Conservation (phyloP, 2,329 filamentous ascomycete species). For the Colletotrichum cuscutae region DNA sequence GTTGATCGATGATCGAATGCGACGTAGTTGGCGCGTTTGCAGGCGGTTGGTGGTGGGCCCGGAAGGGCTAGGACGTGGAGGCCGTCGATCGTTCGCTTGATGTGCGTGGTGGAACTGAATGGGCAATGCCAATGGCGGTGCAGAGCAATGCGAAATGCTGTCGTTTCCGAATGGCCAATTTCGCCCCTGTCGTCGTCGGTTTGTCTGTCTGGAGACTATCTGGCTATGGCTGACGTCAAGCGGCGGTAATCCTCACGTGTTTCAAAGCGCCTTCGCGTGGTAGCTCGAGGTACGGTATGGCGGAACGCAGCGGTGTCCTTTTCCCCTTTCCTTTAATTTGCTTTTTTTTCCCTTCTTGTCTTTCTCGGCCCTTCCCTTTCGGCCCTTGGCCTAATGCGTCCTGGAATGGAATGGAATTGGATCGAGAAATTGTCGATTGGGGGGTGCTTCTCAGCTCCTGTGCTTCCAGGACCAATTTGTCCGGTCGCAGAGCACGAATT, state of each 20-base stretch:
- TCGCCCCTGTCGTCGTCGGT: background rate
- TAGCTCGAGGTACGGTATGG: background rate
- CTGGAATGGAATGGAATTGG: conserved; percentile 8
- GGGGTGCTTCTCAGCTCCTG: background rate
- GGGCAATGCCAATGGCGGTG: conserved; percentile 3
- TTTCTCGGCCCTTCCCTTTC: conserved; percentile 16
- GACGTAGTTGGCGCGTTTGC: conserved; percentile 17
- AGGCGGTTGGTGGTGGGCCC: background rate
- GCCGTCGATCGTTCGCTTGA: conserved; percentile 5
- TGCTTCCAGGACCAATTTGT: background rate
- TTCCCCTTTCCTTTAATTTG: background rate
- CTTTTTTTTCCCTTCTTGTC: background rate
- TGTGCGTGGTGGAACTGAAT: background rate
- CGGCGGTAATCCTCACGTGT: conserved; percentile 18
- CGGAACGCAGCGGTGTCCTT: background rate
- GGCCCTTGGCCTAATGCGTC: conserved; percentile 18
- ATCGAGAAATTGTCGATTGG: conserved; percentile 4
- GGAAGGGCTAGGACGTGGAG: background rate
- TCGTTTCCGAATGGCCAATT: conserved; percentile 7
- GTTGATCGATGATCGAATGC: conserved; percentile 27
- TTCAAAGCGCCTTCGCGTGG: conserved; percentile 25
- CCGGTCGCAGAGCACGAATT: background rate
- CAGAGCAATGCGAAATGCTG: conserved; percentile 7
- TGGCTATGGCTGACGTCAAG: conserved; percentile 25
- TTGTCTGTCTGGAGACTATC: background rate